Percentiles rank a stretch among this genome's conserved stretches.
phyloP scores from a whole-genome alignment of 495 filamentous ascomycete genomes.

The Umbilicaria muhlenbergii region DNA sequence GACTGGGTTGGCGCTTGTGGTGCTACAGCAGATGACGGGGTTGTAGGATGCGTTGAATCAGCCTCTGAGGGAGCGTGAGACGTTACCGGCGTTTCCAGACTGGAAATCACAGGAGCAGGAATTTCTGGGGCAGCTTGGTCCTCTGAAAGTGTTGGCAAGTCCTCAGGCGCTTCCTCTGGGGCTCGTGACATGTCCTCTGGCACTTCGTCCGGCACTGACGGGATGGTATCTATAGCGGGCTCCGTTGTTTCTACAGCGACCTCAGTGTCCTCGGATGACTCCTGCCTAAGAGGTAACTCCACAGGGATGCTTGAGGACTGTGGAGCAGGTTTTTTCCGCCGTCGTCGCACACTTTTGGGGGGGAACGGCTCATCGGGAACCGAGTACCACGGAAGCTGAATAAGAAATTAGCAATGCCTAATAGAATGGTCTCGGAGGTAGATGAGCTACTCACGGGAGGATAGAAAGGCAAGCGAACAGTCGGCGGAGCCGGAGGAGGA shows the following conservation, averaged over 20 bases:
- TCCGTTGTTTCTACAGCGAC: conserved; percentile 8
- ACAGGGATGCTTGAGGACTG: conserved; percentile 11
- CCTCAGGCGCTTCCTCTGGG: conserved; percentile 20
- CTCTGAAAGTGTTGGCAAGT: conserved; percentile 14
- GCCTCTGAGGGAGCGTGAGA: conserved; percentile 50
- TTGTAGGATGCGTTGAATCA: conserved; percentile 54
- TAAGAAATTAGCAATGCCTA: neutral
- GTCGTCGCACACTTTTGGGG: conserved; percentile 20
- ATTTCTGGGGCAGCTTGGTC: conserved; percentile 10
- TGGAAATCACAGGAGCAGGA: conserved; percentile 26
- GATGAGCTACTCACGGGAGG: conserved; percentile 41
- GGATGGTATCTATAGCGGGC: conserved; percentile 16
- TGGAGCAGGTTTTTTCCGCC: conserved; percentile 8
- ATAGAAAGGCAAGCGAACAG: conserved; percentile 35
- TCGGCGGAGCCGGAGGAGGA: conserved; percentile 27
- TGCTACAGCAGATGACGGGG: conserved; percentile 40
- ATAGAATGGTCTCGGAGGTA: conserved; percentile 2
- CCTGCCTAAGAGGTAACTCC: conserved; percentile 9
- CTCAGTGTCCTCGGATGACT: neutral
- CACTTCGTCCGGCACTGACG: conserved; percentile 12
- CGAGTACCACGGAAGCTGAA: conserved; percentile 72
- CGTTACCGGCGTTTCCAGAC: conserved; percentile 51
- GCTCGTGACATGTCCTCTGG: conserved; percentile 15
- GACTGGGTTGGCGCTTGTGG: conserved; percentile 25
- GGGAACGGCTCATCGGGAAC: conserved; percentile 53